Evolutionary conservation across 495 filamentous ascomycete genomes (phyloP), one percentile per base, ranked within the genome.

Genomic region (Chlorociboria aeruginascens): DNA sequence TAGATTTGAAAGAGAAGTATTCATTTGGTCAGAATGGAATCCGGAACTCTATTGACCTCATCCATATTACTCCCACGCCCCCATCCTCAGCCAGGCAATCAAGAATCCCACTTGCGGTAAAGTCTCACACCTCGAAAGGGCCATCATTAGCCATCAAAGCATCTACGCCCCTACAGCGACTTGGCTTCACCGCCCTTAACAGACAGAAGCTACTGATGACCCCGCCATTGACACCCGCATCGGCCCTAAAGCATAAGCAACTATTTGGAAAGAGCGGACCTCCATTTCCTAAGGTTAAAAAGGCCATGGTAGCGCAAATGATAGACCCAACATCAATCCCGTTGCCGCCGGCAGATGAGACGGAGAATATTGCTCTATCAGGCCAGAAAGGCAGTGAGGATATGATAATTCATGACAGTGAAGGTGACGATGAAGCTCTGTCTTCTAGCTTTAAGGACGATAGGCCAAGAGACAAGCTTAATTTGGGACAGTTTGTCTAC

Each of bases 391-490:
- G 58, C 9, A 61, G 58, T 16, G 58, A 61, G 29, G 58, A 61
- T 47, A 20, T 55, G 35, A 61, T 61, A 14, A 43, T 61, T 16
- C 52, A 46, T 40, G 58, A 56, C 32, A 61, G 58, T 35, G 57
- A 60, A 37, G 44, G 43, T 17, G 52, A 57, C n/a, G 52, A 49
- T 13, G 51, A 52, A 9, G 38, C 20, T 2, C 32, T 50, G 6
- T 47, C 49, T 7, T 40, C 45, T n/a, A 40, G 30, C 16, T n/a
- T 36, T 12, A 32, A 20, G 9, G 40, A 45, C 14, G 48, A 43
- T 25, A 17, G 17, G 17, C n/a, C 44, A 7, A n/a, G 13, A 7
- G 12, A 12, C 6, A 34, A 41, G 36, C 28, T 57, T 14, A 36
- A 53, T 28, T 32, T 57, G 28, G 40, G 42, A 34, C 17, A 41